Percentiles rank a stretch among this genome's conserved stretches.
phyloP scores from a whole-genome alignment of 2,329 filamentous ascomycete genomes.

The Phaeosphaeriaceae sp. region DNA sequence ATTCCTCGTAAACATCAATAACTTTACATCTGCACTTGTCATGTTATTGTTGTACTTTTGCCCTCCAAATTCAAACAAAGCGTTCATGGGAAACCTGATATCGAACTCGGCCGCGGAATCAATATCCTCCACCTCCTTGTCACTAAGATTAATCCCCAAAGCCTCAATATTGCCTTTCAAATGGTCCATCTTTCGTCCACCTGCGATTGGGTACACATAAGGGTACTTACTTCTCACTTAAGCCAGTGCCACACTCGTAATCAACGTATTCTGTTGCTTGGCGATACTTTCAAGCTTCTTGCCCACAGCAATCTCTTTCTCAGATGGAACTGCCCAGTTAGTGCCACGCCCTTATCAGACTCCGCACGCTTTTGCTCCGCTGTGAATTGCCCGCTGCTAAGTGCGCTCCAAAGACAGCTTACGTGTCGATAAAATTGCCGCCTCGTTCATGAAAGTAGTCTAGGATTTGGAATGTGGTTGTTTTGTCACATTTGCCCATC shows the following conservation, averaged over 20 bases:
- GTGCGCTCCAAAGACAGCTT: constrained; percentile 58
- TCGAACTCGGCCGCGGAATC: constrained; percentile 52
- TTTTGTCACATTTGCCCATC: constrained; percentile 54
- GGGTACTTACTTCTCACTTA: constrained; percentile 75
- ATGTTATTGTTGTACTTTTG: constrained; percentile 37
- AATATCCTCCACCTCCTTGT: constrained; percentile 62
- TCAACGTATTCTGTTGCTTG: constrained; percentile 60
- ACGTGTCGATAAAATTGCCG: constrained; percentile 62
- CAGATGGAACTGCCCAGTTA: constrained; percentile 48
- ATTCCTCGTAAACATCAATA: constrained; percentile 36
- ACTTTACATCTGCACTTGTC: constrained; percentile 35
- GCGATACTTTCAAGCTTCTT: constrained; percentile 66
- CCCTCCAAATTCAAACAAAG: constrained; percentile 54
- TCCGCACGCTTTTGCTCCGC: constrained; percentile 37
- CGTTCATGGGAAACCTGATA: constrained; percentile 17
- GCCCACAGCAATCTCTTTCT: constrained; percentile 60
- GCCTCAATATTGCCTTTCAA: constrained; percentile 69
- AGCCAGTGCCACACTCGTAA: constrained; percentile 69
- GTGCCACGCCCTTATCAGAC: constrained; percentile 38
- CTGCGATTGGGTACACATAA: constrained; percentile 77
- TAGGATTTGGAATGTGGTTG: constrained; percentile 54
- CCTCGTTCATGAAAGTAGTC: constrained; percentile 56
- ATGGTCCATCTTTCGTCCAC: constrained; percentile 74
- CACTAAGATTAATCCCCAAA: constrained; percentile 56
- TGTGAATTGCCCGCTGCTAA: constrained; percentile 57